Evolutionary conservation across 1,284 basidiomycete species (phyloP), one percentile per base, ranked within the genome.

Genomic region (Puccinia brachypodii): DNA sequence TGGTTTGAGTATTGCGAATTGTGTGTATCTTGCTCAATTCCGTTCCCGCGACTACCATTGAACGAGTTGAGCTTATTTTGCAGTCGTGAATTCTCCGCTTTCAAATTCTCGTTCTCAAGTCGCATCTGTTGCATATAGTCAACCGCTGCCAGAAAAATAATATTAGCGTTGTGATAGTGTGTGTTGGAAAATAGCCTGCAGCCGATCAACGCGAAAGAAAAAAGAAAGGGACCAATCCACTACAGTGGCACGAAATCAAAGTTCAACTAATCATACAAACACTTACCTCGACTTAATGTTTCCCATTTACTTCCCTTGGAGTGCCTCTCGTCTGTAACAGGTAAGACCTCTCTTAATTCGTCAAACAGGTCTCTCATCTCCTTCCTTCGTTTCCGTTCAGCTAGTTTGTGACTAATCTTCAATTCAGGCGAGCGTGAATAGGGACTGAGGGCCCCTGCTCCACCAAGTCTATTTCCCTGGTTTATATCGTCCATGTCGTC

Each of bases 311-410:
- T 94, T 92, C 86, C 97, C 96, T 91, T 94, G 93, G 47, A 93
- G 94, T 80, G 94, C 90, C 87, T 85, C 84, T 56, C 79, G 31
- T 80, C 69, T 28, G 96, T 94, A 64, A 93, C 92, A 2, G 95
- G 95, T 44, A 98, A 88, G 84, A 93, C 91, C 87, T 96, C 95
- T 81, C 94, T 90, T 82, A 98, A 88, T 87, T 98, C 95, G 85
- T 98, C 95, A 85, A 97, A 98, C 71, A 98, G 87, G 83, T 97
- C 95, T 86, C 96, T 96, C 95, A 98, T 98, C 87, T 98, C 95
- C 88, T 95, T 96, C 86, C 95, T 90, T 84, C 95, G 89, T 87
- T 98, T 97, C 83, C 95, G 89, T 88, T 98, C 95, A 1, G 95
- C 95, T 28, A 97, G 90, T 86, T 97, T 97, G 88, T 98, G 95